A percentile compares a stretch with the other conserved stretches of the same genome.
Evolutionary conservation across 176 grass and related monocot genomes (phyloP).

Genomic region (Hordeum marinum): DNA sequence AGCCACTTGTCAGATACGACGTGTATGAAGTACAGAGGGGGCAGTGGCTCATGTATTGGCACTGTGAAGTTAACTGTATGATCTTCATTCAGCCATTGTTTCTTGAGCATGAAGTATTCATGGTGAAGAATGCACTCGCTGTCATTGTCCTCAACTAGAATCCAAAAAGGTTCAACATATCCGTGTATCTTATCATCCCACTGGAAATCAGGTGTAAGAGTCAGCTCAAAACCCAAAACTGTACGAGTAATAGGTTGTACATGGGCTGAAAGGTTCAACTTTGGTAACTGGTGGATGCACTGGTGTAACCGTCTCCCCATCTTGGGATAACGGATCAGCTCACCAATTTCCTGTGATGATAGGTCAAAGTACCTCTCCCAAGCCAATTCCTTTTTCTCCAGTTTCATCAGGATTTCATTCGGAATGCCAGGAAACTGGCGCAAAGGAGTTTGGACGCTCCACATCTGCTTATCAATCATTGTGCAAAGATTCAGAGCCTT

Average conservation of each 20-base stretch:
- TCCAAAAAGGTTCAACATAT: neutral
- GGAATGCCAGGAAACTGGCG: slow-evolving; percentile 85
- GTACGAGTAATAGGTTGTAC: slow-evolving; percentile 80
- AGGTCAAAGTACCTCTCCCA: slow-evolving; percentile 93
- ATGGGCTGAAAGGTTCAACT: slow-evolving; percentile 62
- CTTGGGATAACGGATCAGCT: slow-evolving; percentile 70
- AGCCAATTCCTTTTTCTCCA: slow-evolving; percentile 83
- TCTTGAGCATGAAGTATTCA: slow-evolving; percentile 96
- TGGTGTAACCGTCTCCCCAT: slow-evolving; percentile 67
- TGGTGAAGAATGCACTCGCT: slow-evolving; percentile 85
- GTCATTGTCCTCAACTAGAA: slow-evolving; percentile 27
- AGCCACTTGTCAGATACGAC: slow-evolving; percentile 84
- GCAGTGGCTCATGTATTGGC: slow-evolving; percentile 77
- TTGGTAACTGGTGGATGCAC: slow-evolving; percentile 86
- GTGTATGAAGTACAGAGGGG: slow-evolving; percentile 79
- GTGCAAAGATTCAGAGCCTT: slow-evolving; percentile 91
- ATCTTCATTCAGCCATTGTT: slow-evolving; percentile 74
- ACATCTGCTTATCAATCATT: slow-evolving; percentile 98
- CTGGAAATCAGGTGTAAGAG: slow-evolving; percentile 74
- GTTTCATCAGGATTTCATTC: slow-evolving; percentile 92
- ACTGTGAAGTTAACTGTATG: slow-evolving; percentile 81
- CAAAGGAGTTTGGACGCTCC: slow-evolving; percentile 84
- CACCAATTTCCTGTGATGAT: slow-evolving; percentile 88
- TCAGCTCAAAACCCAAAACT: slow-evolving; percentile 72
- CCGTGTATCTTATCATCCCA: slow-evolving; percentile 57